phyloP scores from a whole-genome alignment of 805 yeast species.

The Suhomyces sp. region DNA sequence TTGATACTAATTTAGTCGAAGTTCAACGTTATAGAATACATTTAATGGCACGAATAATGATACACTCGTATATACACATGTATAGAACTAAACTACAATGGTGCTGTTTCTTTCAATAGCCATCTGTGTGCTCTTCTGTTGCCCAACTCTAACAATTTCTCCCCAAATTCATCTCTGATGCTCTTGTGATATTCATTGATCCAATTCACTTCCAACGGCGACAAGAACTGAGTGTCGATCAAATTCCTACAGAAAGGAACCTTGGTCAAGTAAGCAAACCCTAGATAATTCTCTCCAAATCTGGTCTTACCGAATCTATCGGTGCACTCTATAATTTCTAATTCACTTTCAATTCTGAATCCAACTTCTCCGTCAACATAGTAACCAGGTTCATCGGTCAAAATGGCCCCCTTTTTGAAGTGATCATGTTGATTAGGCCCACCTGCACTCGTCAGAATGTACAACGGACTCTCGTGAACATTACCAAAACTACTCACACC shows the following conservation, averaged over 20 bases:
- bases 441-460: slow-evolving; percentile 61
- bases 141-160: slow-evolving; percentile 47
- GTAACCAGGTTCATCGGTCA: slow-evolving; percentile 93
- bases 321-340: slow-evolving; percentile 52
- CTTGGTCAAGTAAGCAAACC: slow-evolving; percentile 42
- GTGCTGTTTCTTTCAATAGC: slow-evolving; percentile 66
- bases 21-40: too few species aligned
- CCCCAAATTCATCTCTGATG: slow-evolving; percentile 32
- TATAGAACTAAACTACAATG: too few species aligned
- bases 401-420: slow-evolving; percentile 60
- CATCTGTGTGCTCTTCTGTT: slow-evolving; percentile 65
- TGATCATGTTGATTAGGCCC: slow-evolving; percentile 49
- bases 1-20: too few species aligned
- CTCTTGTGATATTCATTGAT: slow-evolving; percentile 38
- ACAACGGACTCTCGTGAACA: slow-evolving; percentile 95
- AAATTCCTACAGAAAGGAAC: slow-evolving; percentile 40
- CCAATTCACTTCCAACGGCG: slow-evolving; percentile 35
- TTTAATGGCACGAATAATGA: too few species aligned
- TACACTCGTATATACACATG: too few species aligned
- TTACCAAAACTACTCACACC: slow-evolving; percentile 91
- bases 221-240: slow-evolving; percentile 32
- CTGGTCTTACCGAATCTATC: slow-evolving; percentile 40
- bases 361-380: slow-evolving; percentile 91
- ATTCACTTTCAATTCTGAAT: slow-evolving; percentile 82
- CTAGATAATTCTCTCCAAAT: slow-evolving; percentile 31